These are phyloP conservation scores for Rhododendron mucronatum DNA, from an alignment of 148 eudicot genomes.

Conservation along the genomic window DNA sequence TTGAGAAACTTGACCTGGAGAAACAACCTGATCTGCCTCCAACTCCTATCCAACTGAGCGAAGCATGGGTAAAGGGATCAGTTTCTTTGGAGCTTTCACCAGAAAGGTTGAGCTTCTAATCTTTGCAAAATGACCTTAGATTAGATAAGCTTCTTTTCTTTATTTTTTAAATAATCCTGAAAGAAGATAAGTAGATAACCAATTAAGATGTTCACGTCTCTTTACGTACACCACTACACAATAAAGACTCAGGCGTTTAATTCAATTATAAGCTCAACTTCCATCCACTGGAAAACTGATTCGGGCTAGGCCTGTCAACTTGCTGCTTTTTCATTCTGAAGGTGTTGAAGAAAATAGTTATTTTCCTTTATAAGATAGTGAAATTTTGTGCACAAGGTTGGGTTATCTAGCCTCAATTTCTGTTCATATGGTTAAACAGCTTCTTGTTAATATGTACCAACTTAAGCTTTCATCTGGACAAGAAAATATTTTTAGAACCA, in stretches of 20 bases:
- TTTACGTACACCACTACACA: neutral
- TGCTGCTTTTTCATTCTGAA: neutral
- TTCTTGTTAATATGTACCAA: neutral
- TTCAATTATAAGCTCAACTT: neutral
- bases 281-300: neutral
- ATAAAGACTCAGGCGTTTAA: neutral
- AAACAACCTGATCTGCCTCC: constrained; percentile 28
- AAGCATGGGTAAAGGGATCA: constrained; percentile 22
- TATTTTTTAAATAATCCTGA: neutral
- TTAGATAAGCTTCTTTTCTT: neutral
- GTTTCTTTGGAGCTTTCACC: constrained; percentile 31
- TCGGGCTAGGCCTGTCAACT: neutral
- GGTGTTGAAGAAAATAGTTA: neutral
- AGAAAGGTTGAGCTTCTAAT: constrained; percentile 33
- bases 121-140: neutral
- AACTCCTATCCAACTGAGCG: constrained; percentile 25
- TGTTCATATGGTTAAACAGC: neutral
- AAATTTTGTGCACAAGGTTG: neutral
- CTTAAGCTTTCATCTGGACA: neutral
- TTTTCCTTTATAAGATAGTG: neutral
- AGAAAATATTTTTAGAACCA: neutral
- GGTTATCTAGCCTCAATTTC: neutral
- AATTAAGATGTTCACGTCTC: neutral
- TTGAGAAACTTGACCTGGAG: constrained; percentile 30
- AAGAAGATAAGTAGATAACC: neutral